Conservation (phyloP, 768 basidiomycete species). For the Boletus insuetus region DNA sequence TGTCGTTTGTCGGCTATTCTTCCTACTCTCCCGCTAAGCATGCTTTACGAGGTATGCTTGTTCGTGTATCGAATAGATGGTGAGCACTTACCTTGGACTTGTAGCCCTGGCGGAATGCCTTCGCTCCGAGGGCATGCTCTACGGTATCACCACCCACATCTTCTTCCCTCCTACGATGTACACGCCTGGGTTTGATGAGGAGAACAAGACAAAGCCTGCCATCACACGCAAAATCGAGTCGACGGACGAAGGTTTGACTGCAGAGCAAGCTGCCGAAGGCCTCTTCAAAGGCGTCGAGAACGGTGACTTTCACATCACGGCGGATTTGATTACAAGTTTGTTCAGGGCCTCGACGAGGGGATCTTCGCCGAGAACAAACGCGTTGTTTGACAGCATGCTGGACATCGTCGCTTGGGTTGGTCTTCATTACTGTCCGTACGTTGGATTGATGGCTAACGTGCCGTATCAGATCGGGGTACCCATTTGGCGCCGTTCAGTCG, state of each 20-base stretch:
- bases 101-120: constrained; percentile 81
- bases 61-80: neutral
- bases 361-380: constrained; percentile 57
- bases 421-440: neutral
- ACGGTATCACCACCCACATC: constrained; percentile 74
- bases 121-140: constrained; percentile 74
- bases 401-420: constrained; percentile 48
- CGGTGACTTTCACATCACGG: constrained; percentile 73
- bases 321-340: constrained; percentile 62
- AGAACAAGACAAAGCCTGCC: constrained; percentile 74
- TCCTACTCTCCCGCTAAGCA: constrained; percentile 84
- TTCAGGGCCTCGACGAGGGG: constrained; percentile 66
- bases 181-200: constrained; percentile 71
- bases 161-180: constrained; percentile 83
- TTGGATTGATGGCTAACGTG: neutral
- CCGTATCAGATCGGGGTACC: constrained; percentile 45
- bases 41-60: constrained; percentile 68
- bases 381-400: constrained; percentile 47
- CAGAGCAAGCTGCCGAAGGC: constrained; percentile 59
- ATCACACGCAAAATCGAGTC: constrained; percentile 77
- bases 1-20: constrained; percentile 75
- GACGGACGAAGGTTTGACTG: constrained; percentile 57
- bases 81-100: neutral
- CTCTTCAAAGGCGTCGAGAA: constrained; percentile 69
- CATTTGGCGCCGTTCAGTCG: constrained; percentile 51